Base-by-base conservation (phyloP, 1,139 yeast genomes). In the Taphrina deformans region DNA sequence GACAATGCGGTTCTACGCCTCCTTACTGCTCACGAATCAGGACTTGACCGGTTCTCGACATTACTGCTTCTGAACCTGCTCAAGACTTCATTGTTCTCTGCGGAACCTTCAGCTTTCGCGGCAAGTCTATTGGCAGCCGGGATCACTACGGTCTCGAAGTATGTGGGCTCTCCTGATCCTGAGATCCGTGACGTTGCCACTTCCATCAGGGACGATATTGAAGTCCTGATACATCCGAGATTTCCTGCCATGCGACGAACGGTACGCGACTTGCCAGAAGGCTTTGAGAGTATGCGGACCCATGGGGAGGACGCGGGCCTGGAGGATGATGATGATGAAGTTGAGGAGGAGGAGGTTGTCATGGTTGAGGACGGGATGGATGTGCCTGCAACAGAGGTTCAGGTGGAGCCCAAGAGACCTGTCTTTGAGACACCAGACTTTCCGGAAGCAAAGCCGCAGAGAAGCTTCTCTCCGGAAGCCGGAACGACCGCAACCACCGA, bases 191-290 rank as follows among this genome's bases (percentile, higher is more conserved):
- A 5, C 7, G 48, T 50, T 2, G 63, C 56, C 5, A 26, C 26
- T 1, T n/a, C 40, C 7, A 38, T 40, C 16, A n/a, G 41, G 35
- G 41, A 40, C 23, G 33, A 38, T 6, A 2, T 48, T 14, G 59
- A 61, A 23, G 59, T 50, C 10, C 21, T 52, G 18, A 35, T 61
- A 16, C 59, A 53, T 33, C 65, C 59, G 21, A 40, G 63, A n/a
- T 31, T 59, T n/a, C 63, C 63, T 9, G 46, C 65, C 21, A n/a
- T 53, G 14, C 52, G 46, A 2, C 65, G 65, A 16, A 26, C 27
- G 5, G 16, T 23, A 9, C 56, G 18, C 2, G 16, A 18, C 16
- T 26, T 10, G 18, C 27, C 33, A 14, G 46, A 35, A 4, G 55
- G 24, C 38, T 14, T 5, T 23, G 33, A 45, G 12, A 16, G 33